Evolutionary conservation across 176 grass and related monocot species (phyloP).

Genomic region (Oryza meridionalis): DNA sequence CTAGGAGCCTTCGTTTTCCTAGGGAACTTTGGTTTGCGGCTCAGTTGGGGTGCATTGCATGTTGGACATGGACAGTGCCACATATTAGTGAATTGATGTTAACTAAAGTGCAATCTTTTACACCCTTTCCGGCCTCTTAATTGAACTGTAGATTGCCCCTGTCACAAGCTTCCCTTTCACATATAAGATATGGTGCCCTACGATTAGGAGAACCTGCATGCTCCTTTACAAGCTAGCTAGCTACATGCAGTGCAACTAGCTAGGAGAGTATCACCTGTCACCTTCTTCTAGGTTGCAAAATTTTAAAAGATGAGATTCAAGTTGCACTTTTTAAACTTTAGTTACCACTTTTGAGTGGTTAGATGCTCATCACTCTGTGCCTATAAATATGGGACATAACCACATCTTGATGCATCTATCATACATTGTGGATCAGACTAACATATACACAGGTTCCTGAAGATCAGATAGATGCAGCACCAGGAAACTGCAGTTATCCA

Average conservation of each 20-base stretch:
- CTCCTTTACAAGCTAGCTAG: neutral
- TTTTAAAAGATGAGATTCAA: constrained; percentile 33
- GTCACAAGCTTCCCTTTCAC: constrained; percentile 25
- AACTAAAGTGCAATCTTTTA: neutral
- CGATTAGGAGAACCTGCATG: constrained; percentile 11
- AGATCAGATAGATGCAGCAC: neutral
- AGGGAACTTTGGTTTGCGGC: constrained; percentile 22
- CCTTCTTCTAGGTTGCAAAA: constrained; percentile 1
- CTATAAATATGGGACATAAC: constrained; percentile 48
- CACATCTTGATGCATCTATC: neutral
- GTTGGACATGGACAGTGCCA: constrained; percentile 11
- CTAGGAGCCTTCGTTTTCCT: constrained; percentile 33
- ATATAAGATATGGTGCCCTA: constrained; percentile 12
- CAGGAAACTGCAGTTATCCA: neutral
- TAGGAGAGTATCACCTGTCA: constrained; percentile 8
- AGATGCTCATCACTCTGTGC: constrained; percentile 1
- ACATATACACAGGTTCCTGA: neutral
- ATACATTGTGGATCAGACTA: neutral
- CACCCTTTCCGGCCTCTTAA: constrained; percentile 5
- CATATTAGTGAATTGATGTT: neutral
- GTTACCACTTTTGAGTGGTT: constrained; percentile 26
- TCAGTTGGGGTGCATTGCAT: constrained; percentile 13
- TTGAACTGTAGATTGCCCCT: neutral
- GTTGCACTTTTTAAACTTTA: constrained; percentile 36
- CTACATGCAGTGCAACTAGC: constrained; percentile 20